phyloP scores from a whole-genome alignment of 2,329 filamentous ascomycete species.

The Cyphellophora europaea region DNA sequence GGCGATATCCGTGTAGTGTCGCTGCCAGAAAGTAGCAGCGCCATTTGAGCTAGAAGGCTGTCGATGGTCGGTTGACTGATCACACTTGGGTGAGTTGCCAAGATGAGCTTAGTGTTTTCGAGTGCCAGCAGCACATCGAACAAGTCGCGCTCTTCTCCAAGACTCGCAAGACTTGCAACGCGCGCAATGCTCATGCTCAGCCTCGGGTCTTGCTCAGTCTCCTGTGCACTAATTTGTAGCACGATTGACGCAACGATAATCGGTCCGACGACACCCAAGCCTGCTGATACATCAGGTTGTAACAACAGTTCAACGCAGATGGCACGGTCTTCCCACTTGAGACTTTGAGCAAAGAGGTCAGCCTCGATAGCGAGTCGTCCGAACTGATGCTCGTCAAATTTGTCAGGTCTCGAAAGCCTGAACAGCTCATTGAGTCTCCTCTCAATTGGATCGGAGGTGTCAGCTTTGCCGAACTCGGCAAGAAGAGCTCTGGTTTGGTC shows the following conservation, averaged over 20 bases:
- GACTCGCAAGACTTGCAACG: constrained; percentile 26
- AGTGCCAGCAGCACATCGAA: constrained; percentile 21
- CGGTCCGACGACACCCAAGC: background rate
- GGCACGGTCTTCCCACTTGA: too few relatives aligned
- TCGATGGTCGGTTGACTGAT: constrained; percentile 38
- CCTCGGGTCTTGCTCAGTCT: background rate
- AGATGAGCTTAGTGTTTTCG: constrained; percentile 29
- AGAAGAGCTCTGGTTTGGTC: too few relatives aligned
- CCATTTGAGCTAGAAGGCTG: constrained; percentile 25
- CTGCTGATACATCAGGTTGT: background rate
- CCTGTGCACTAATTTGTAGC: background rate
- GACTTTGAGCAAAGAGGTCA: constrained; percentile 5
- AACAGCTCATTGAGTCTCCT: too few relatives aligned
- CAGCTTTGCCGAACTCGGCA: too few relatives aligned
- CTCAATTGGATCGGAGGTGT: too few relatives aligned
- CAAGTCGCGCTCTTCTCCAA: background rate
- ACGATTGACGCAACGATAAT: background rate
- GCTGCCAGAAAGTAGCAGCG: constrained; percentile 11
- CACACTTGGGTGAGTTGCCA: constrained; percentile 30
- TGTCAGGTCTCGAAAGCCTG: too few relatives aligned
- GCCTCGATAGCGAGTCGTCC: constrained; percentile 4
- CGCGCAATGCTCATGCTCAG: constrained; percentile 20
- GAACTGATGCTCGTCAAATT: too few relatives aligned
- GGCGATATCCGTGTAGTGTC: background rate
- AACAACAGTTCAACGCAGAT: background rate